A percentile compares a stretch with the other conserved stretches of the same genome.
These are phyloP conservation scores for Cladobotryum protrusum DNA, from an alignment of 2,329 filamentous ascomycete species.

Conservation along the genomic window DNA sequence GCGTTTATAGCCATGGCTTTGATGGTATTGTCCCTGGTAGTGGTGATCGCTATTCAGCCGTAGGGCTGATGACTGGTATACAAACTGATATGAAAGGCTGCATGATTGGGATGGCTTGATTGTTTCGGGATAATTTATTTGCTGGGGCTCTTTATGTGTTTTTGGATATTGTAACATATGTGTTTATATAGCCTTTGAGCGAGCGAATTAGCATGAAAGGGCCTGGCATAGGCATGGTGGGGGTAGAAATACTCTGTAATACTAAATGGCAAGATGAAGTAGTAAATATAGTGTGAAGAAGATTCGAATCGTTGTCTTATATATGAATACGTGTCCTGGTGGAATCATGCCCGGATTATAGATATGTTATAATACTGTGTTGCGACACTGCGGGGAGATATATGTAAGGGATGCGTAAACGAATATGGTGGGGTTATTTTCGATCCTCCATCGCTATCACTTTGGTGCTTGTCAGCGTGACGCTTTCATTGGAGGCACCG, in stretches of 20 bases:
- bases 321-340: background rate
- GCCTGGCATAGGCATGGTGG: too few relatives aligned
- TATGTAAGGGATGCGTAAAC: background rate
- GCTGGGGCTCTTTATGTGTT: background rate
- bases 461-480: background rate
- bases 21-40: slow-evolving; percentile 54
- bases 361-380: too few relatives aligned
- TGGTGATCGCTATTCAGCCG: slow-evolving; percentile 52
- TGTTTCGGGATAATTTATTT: background rate
- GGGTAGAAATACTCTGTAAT: background rate
- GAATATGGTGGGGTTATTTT: too few relatives aligned
- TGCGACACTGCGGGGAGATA: background rate
- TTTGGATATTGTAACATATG: background rate
- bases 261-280: background rate
- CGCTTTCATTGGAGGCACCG: background rate
- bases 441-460: background rate
- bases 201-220: too few relatives aligned
- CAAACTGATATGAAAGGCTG: background rate
- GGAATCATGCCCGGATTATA: background rate
- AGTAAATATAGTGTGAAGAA: too few relatives aligned
- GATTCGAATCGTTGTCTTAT: too few relatives aligned
- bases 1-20: slow-evolving; percentile 57
- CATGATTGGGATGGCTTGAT: background rate
- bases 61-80: slow-evolving; percentile 3
- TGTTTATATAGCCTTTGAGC: background rate